Evolutionary conservation across 192 early-diverging fungal species (phyloP).

Genomic region (Neocallimastix lanati): DNA sequence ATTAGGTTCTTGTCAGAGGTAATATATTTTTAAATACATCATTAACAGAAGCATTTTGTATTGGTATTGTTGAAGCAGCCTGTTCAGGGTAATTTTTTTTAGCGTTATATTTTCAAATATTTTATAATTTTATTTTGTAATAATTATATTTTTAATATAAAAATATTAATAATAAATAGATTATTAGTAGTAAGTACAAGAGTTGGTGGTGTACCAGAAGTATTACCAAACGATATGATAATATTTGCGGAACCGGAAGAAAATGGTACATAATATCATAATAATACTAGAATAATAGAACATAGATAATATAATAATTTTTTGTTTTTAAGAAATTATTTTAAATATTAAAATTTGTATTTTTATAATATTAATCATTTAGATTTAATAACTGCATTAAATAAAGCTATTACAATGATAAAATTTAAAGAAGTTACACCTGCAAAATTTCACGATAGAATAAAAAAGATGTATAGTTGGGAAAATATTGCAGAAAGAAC

Average conservation of each 20-base stretch:
- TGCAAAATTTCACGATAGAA: slow-evolving; percentile 52
- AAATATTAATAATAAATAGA: slow-evolving; percentile 8
- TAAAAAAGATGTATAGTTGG: slow-evolving; percentile 95
- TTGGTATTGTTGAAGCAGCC: slow-evolving; percentile 94
- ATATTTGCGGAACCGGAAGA: slow-evolving; percentile 73
- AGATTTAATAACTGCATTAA: slow-evolving; percentile 52
- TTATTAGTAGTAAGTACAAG: slow-evolving; percentile 85
- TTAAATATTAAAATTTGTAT: too few species aligned
- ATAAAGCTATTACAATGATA: slow-evolving; percentile 51
- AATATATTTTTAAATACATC: slow-evolving; percentile 94
- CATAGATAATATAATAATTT: too few species aligned
- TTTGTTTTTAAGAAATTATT: too few species aligned
- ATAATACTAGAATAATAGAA: too few species aligned
- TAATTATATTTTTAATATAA: too few species aligned
- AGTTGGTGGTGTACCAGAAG: slow-evolving; percentile 93
- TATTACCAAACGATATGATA: slow-evolving; percentile 82
- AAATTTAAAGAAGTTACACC: slow-evolving; percentile 38
- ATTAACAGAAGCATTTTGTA: slow-evolving; percentile 96
- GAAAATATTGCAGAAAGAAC: slow-evolving; percentile 84
- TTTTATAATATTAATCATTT: too few species aligned
- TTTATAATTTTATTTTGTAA: too few species aligned
- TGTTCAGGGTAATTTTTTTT: slow-evolving; percentile 80
- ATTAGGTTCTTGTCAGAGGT: slow-evolving; percentile 56
- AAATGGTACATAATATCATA: slow-evolving; percentile 54
- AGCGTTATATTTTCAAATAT: too few species aligned